phyloP scores from a whole-genome alignment of 257 asterid species.

The Marsdenia floribunda region DNA sequence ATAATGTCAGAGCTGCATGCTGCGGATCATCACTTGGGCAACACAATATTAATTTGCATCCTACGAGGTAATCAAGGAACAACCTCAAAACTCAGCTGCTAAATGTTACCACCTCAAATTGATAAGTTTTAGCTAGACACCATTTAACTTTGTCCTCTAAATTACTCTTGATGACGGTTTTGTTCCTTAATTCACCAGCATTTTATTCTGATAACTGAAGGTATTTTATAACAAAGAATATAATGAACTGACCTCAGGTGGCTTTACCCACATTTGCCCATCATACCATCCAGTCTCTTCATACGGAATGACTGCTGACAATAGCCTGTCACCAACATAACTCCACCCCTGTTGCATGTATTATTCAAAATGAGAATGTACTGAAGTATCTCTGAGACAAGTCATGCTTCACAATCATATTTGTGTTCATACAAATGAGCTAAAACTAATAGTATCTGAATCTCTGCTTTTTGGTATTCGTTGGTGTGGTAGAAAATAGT shows the following conservation, averaged over 20 bases:
- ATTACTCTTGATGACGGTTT: constrained; percentile 4
- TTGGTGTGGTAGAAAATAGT: neutral
- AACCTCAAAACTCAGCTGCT: neutral
- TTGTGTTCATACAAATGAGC: neutral
- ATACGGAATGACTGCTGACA: constrained; percentile 80
- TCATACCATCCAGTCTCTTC: constrained; percentile 96
- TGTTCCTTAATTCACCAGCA: neutral
- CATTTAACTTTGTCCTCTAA: neutral
- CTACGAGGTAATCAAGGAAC: neutral
- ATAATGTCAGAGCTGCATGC: neutral
- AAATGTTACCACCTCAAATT: neutral
- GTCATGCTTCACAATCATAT: neutral
- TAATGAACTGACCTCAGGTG: constrained; percentile 66
- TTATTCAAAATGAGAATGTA: neutral
- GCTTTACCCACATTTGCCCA: constrained; percentile 97
- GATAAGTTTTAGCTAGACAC: neutral
- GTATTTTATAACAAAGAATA: neutral
- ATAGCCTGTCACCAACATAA: constrained; percentile 83
- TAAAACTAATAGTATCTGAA: neutral
- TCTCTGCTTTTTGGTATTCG: neutral
- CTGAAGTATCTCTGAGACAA: neutral
- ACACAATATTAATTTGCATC: neutral
- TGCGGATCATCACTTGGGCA: neutral
- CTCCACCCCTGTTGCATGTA: constrained; percentile 70
- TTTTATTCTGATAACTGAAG: neutral